A percentile compares a stretch with the other conserved stretches of the same genome.
These are phyloP conservation scores for Colletotrichum higginsianum DNA, from an alignment of 2,329 filamentous ascomycete genomes.

Conservation along the genomic window DNA sequence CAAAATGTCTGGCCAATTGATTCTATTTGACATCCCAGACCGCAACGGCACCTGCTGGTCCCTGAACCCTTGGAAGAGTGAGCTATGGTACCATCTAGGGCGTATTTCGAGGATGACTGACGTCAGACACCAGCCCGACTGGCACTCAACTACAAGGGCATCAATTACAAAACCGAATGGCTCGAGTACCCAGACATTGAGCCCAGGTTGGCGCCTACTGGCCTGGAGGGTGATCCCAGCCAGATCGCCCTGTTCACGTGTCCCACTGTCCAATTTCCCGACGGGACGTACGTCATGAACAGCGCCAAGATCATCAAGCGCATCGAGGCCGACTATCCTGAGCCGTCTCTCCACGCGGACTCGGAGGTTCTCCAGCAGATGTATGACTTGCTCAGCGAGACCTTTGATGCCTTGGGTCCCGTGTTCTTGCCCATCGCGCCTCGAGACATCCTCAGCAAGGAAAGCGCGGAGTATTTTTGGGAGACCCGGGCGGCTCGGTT, in stretches of 20 bases:
- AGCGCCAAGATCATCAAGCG: slow-evolving; percentile 71
- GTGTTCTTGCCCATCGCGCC: slow-evolving; percentile 66
- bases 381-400: slow-evolving; percentile 53
- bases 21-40: slow-evolving; percentile 74
- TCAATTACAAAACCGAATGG: slow-evolving; percentile 80
- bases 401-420: slow-evolving; percentile 53
- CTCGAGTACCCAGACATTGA: slow-evolving; percentile 78
- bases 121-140: slow-evolving; percentile 67
- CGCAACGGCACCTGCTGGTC: slow-evolving; percentile 69
- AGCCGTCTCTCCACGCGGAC: slow-evolving; percentile 71
- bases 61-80: slow-evolving; percentile 80
- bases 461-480: slow-evolving; percentile 69
- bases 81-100: slow-evolving; percentile 14
- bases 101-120: background rate
- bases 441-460: slow-evolving; percentile 63
- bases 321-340: slow-evolving; percentile 72
- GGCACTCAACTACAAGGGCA: slow-evolving; percentile 76
- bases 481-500: slow-evolving; percentile 62
- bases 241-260: slow-evolving; percentile 63
- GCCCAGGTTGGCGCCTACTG: slow-evolving; percentile 62
- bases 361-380: slow-evolving; percentile 64
- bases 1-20: slow-evolving; percentile 52
- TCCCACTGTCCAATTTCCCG: slow-evolving; percentile 69
- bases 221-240: slow-evolving; percentile 62
- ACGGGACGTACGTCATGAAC: slow-evolving; percentile 75